Base-by-base conservation (phyloP, 495 filamentous ascomycete species). In the Penicillium cataractarum region DNA sequence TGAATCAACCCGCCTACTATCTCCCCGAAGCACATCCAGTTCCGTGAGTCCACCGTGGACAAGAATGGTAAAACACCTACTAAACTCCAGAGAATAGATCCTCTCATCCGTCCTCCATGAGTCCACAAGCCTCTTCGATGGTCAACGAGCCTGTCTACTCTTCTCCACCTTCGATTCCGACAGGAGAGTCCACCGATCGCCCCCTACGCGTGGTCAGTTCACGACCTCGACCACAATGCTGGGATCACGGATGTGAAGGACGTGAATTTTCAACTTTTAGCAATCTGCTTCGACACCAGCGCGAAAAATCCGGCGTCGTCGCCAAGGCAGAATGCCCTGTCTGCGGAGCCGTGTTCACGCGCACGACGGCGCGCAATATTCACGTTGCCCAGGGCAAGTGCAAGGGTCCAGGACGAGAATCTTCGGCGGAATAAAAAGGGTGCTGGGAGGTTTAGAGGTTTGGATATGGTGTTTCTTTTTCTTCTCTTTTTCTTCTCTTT, bases 241-340 rank as follows among this genome's bases (percentile, higher is more conserved):
- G 91, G 91, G 93, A 97, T 51, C 93, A 97, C 66, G 93, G 92
- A 9, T 97, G 93, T 82, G 96, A 96, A 69, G 93, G 93, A 29
- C 88, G 93, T 17, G 90, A 95, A 67, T 97, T 97, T 72, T 96
- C 92, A 2, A 97, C 93, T 13, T 97, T 97, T 71, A 96, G 92
- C 86, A 97, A 97, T 72, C 84, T 97, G 0, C 82, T 97, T 6
- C 84, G 93, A 39, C 93, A 97, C 70, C 93, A 97, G 71, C 86
- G 93, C n/a, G 93, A 97, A 72, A 96, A 95, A 72, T 94, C 91
- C 2, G 93, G 93, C 9, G 91, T 90, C 19, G 92, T 93, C 37
- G 79, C 89, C 10, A 96, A 96, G 74, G 91, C 92, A 15, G 87
- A 87, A 44, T 97, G 93, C 65, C 92, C 91, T 17, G 86, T 91